Percentiles rank a stretch among this genome's conserved stretches.
Evolutionary conservation across 169 alveolate species (phyloP).

Genomic region (Plasmodium gaboni): DNA sequence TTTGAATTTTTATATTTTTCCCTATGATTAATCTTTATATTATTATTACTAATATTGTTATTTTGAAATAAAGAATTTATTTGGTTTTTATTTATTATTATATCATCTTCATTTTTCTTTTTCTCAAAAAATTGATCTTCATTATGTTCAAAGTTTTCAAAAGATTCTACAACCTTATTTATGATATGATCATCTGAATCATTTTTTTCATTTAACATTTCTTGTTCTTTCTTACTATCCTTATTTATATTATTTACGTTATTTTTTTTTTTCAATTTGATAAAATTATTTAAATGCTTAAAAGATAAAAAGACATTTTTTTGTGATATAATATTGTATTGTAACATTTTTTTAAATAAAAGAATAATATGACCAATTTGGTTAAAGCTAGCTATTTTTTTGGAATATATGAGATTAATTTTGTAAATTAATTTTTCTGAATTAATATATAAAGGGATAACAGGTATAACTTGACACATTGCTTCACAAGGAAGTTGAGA

Average conservation of each 20-base stretch:
- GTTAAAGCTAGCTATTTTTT: conserved; percentile 70
- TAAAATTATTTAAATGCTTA: conserved; percentile 50
- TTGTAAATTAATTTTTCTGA: conserved; percentile 53
- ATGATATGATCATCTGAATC: conserved; percentile 10
- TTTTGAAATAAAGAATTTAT: too few relatives aligned
- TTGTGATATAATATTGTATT: conserved; percentile 60
- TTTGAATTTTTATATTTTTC: neutral
- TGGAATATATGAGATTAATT: conserved; percentile 65
- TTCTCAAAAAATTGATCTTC: neutral
- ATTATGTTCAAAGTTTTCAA: conserved; percentile 5
- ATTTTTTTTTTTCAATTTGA: conserved; percentile 21
- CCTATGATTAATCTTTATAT: neutral
- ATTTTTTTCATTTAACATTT: neutral
- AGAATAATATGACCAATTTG: conserved; percentile 35
- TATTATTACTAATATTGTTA: neutral
- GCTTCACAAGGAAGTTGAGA: conserved; percentile 77
- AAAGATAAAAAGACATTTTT: conserved; percentile 55
- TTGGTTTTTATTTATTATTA: neutral
- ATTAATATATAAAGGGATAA: conserved; percentile 41
- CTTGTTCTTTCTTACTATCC: neutral
- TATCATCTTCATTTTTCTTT: conserved; percentile 9
- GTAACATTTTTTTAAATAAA: conserved; percentile 69
- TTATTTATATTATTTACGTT: neutral
- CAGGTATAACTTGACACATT: conserved; percentile 53
- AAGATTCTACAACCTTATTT: conserved; percentile 25